Base-by-base conservation (phyloP, 805 yeast genomes). In the Candida koratica region DNA sequence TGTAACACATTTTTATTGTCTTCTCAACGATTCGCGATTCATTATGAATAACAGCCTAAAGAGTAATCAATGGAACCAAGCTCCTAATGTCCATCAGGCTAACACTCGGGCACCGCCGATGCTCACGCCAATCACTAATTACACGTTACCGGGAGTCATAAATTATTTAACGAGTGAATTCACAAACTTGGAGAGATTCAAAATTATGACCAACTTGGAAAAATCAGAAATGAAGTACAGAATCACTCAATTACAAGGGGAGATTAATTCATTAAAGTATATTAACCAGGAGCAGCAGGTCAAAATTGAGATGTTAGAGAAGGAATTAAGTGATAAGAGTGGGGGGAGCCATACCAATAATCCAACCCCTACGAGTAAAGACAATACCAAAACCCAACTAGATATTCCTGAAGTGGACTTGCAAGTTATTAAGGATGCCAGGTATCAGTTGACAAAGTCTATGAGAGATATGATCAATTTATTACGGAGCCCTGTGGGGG, bases 141-240 rank as follows among this genome's bases (percentile, higher is more conserved):
- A 67, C 42, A 73, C 80, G 3, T 59, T 75, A 11, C 81, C 81
- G 0, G 81, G 81, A 0, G 75, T 75, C 15, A 75, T 75, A 59
- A 75, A 74, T 47, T 75, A 75, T 47, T 55, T 75, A 40, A 77
- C 78, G 27, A 64, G 73, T n/a, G 81, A 75, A 43, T 75, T 75
- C 53, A 74, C 81, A 16, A 67, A 67, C 33, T 39, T 58, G 16
- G 63, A 58, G 41, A 32, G 63, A 25, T 58, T 49, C 51, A 66
- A 74, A 46, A 73, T 75, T 56, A 59, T 71, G 56, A 65, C 69
- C 39, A 77, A 71, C 48, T 55, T 75, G 45, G 80, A 75, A 48
- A 71, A 68, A 41, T 64, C 74, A 4, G 72, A 69, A 30, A 64
- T 75, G 68, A 72, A 72, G 50, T 62, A 71, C 46, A 64, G 67